phyloP scores from a whole-genome alignment of 2,329 filamentous ascomycete genomes.

The Colletotrichum spaethianum region DNA sequence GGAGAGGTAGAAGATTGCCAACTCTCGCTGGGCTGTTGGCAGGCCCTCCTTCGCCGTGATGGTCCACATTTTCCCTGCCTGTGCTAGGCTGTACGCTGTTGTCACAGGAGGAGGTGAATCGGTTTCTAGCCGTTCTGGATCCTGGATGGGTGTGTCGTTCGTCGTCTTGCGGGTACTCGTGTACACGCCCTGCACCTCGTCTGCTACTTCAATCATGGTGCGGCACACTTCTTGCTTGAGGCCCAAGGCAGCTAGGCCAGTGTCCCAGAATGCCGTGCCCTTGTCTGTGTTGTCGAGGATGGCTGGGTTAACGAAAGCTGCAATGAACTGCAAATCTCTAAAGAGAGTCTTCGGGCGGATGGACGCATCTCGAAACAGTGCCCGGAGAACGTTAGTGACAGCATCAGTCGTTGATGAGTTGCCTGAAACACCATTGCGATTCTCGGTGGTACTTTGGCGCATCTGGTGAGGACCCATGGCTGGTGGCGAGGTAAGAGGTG shows the following conservation, averaged over 20 bases:
- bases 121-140: constrained; percentile 41
- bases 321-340: constrained; percentile 83
- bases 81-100: constrained; percentile 78
- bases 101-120: constrained; percentile 62
- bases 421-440: constrained; percentile 63
- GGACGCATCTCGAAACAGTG: constrained; percentile 76
- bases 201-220: constrained; percentile 78
- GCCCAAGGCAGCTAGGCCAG: constrained; percentile 87
- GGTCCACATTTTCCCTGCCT: constrained; percentile 90
- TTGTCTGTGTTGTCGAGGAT: constrained; percentile 74
- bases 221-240: constrained; percentile 90
- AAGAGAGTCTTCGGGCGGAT: constrained; percentile 86
- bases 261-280: constrained; percentile 90
- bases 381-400: constrained; percentile 76
- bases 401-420: constrained; percentile 71
- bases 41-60: constrained; percentile 95
- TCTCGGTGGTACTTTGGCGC: constrained; percentile 62
- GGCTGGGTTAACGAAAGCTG: constrained; percentile 73
- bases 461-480: constrained; percentile 50
- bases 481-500: constrained; percentile 51
- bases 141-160: constrained; percentile 48
- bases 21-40: constrained; percentile 89
- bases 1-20: constrained; percentile 93
- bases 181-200: constrained; percentile 71
- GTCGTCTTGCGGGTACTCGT: constrained; percentile 71